A percentile compares a stretch with the other conserved stretches of the same genome.
Evolutionary conservation across 306 rosid genomes (phyloP).

Genomic region (Amphicarpaea edgeworthii): DNA sequence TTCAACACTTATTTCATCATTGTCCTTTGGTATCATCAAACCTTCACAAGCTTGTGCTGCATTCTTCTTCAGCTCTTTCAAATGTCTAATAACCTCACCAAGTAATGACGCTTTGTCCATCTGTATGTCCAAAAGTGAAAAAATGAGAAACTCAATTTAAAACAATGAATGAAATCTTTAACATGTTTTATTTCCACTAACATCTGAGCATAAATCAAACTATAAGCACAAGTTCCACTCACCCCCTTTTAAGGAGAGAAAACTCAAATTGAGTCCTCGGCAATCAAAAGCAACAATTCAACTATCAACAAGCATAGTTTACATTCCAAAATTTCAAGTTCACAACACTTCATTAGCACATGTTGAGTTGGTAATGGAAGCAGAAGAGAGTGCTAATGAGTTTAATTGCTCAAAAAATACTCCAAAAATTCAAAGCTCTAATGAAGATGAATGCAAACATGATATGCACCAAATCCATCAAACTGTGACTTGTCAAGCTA

Average conservation of each 20-base stretch:
- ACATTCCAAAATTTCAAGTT: neutral
- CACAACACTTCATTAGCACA: neutral
- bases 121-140: slow-evolving; percentile 46
- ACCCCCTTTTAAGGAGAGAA: neutral
- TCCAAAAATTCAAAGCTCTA: neutral
- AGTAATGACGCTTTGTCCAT: slow-evolving; percentile 88
- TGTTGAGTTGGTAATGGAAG: neutral
- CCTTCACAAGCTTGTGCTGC: slow-evolving; percentile 64
- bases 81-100: slow-evolving; percentile 64
- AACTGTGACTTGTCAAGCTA: neutral
- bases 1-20: slow-evolving; percentile 75
- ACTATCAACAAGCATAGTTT: neutral
- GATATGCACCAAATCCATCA: slow-evolving; percentile 13
- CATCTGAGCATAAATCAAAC: slow-evolving; percentile 1
- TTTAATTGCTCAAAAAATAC: neutral
- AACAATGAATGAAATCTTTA: neutral
- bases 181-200: slow-evolving; percentile 13
- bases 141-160: slow-evolving; percentile 6
- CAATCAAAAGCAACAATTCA: neutral
- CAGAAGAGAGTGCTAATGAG: slow-evolving; percentile 25
- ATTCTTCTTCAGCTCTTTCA: slow-evolving; percentile 69
- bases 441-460: slow-evolving; percentile 2
- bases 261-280: slow-evolving; percentile 3
- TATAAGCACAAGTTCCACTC: neutral
- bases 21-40: slow-evolving; percentile 65